Evolutionary conservation across 352 stramenopile genomes (phyloP), one percentile per base, ranked within the genome.

Genomic region (Pythium oligandrum): DNA sequence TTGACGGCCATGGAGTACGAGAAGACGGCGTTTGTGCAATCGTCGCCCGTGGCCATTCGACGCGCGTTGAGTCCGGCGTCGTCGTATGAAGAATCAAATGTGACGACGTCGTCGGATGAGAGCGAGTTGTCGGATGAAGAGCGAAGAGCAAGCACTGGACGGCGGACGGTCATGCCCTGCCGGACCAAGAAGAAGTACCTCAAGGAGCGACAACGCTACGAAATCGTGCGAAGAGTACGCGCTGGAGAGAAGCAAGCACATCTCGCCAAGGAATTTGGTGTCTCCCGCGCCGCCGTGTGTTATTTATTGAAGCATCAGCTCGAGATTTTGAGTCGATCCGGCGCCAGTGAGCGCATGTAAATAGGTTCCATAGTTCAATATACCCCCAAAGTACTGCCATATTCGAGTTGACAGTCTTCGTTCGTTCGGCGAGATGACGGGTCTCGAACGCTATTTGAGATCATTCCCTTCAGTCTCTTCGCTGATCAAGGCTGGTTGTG

Each of bases 141-240:
- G 47, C 52, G 50, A n/a, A 42, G 38, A 5, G 12, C 37, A 9
- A 35, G 26, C 31, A 36, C 34, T 12, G n/a, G 32, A 3, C 8
- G 17, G 17, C 39, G 39, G 1, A 8, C 47, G 35, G 6, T 30
- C 10, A 32, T 10, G 4, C n/a, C 40, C 32, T 75, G 78, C 62
- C 64, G 70, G 52, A 56, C 53, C 11, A 82, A 85, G 70, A 85
- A 85, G 65, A 85, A 83, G 66, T 86, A 86, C 63, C 63, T 86
- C 9, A 82, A 83, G 62, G 75, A 86, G 49, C 59, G 55, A 39
- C 71, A 86, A 55, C 75, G 75, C 46, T 81, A 69, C 53, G 73
- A 84, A 61, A 86, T 86, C 51, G 70, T 86, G 59, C 71, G 69
- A 33, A 73, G 75, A 40, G 69, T 84, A 54, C 66, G 63, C n/a